These are phyloP conservation scores for Didymella glomerata DNA, from an alignment of 2,329 filamentous ascomycete species.

Conservation along the genomic window DNA sequence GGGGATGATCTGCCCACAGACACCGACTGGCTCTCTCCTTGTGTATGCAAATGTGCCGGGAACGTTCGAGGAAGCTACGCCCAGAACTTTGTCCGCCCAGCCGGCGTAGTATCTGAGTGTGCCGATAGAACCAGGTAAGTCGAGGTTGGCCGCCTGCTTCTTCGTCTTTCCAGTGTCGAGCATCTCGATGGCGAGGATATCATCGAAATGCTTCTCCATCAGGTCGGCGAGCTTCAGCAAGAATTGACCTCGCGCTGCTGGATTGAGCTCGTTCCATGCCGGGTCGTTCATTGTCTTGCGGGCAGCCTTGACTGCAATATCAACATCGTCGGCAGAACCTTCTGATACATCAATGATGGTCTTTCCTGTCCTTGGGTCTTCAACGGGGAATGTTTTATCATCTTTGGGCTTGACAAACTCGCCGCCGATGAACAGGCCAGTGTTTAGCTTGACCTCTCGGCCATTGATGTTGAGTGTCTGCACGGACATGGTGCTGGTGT, in stretches of 20 bases:
- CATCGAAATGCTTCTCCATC: slow-evolving; percentile 21
- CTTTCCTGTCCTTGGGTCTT: slow-evolving; percentile 27
- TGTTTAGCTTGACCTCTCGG: slow-evolving; percentile 26
- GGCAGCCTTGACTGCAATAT: slow-evolving; percentile 16
- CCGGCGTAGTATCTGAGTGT: slow-evolving; percentile 78
- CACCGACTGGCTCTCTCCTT: slow-evolving; percentile 77
- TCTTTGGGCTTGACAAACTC: slow-evolving; percentile 51
- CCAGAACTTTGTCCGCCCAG: slow-evolving; percentile 80
- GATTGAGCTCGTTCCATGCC: slow-evolving; percentile 17
- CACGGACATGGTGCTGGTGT: slow-evolving; percentile 6
- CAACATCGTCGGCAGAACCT: slow-evolving; percentile 18
- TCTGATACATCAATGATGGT: slow-evolving; percentile 20
- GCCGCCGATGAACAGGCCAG: slow-evolving; percentile 57
- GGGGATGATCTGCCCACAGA: slow-evolving; percentile 79
- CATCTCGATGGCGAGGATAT: slow-evolving; percentile 20
- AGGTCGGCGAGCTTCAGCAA: slow-evolving; percentile 17
- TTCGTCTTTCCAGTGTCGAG: slow-evolving; percentile 19
- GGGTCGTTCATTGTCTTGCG: slow-evolving; percentile 18
- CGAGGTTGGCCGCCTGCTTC: slow-evolving; percentile 55
- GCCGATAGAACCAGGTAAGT: slow-evolving; percentile 67
- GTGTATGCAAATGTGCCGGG: slow-evolving; percentile 78
- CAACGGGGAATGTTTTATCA: slow-evolving; percentile 24
- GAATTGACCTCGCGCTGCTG: slow-evolving; percentile 12
- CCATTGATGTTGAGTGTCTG: slow-evolving; percentile 21
- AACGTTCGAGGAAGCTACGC: slow-evolving; percentile 76